Evolutionary conservation across 306 rosid species (phyloP), one percentile per base, ranked within the genome.

Genomic region (Ormosia emarginata): DNA sequence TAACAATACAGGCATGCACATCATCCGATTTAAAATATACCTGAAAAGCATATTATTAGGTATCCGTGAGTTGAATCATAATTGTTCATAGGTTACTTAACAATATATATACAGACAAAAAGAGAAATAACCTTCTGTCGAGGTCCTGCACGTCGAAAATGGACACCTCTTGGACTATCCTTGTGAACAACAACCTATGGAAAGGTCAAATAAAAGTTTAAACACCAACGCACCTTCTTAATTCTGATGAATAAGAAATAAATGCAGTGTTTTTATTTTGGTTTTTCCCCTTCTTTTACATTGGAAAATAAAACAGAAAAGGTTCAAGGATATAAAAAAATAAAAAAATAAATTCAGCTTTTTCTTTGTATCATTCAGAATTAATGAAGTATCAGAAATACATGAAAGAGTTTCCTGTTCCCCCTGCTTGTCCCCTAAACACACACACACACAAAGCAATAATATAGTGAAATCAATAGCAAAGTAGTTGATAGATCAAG

Each of bases 81-180:
- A 65, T 12, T 10, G 6, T 53, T 46, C 71, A 50, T 10, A 52
- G 41, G 11, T 63, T 63, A 58, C 62, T n/a, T 17, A 6, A 76
- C 58, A 71, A 37, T 10, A 76, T 32, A 47, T 68, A 34, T 43
- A 68, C 15, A 79, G 15, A 67, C 37, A 40, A 46, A 33, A 70
- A 17, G 17, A 47, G 57, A 71, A 72, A 67, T 74, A 85, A 91
- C 99, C 88, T 78, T 89, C 84, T 95, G 99, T 11, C 99, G 93
- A 24, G 99, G 97, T 17, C 99, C 99, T 14, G 97, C 99, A 17
- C 98, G 97, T 69, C 99, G 86, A 79, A 95, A 93, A 89, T 95
- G 99, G 46, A 85, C 74, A 18, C 99, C 98, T 76, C 97, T 81
- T 46, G 98, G 99, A 74, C 94, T 62, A 82, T 83, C 78, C 82